Evolutionary conservation across 2,329 filamentous ascomycete genomes (phyloP).

Genomic region (Curvularia spicifera): DNA sequence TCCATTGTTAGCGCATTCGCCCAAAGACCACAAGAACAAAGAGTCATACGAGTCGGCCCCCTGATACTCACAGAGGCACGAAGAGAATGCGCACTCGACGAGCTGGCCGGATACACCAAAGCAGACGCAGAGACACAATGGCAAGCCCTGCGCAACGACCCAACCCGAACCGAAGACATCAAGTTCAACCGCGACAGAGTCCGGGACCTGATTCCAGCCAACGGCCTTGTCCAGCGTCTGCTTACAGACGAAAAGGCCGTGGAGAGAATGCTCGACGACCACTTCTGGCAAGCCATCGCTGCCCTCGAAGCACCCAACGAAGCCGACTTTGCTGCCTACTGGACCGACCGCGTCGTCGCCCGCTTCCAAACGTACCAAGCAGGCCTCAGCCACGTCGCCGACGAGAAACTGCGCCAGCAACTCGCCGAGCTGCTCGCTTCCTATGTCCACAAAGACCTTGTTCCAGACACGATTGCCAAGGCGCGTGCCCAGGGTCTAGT

Average conservation of each 20-base stretch:
- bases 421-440: conserved; percentile 41
- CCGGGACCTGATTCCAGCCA: conserved; percentile 11
- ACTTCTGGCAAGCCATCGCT: conserved; percentile 35
- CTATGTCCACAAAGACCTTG: conserved; percentile 43
- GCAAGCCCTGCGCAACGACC: conserved; percentile 27
- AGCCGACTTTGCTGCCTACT: conserved; percentile 39
- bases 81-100: conserved; percentile 15
- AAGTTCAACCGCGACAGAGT: conserved; percentile 35
- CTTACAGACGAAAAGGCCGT: conserved; percentile 29
- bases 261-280: conserved; percentile 30
- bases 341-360: conserved; percentile 40
- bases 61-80: conserved; percentile 29
- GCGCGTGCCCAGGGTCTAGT: conserved; percentile 40
- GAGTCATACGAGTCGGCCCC: conserved; percentile 21
- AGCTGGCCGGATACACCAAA: conserved; percentile 26
- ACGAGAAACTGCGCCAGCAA: conserved; percentile 44
- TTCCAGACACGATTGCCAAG: conserved; percentile 43
- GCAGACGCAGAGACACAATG: conserved; percentile 34
- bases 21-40: background rate
- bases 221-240: conserved; percentile 17
- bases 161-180: conserved; percentile 21
- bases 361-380: conserved; percentile 37
- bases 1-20: conserved; percentile 14
- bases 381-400: conserved; percentile 32
- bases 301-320: conserved; percentile 40